These are phyloP conservation scores for Aeschynomene evenia DNA, from an alignment of 306 rosid genomes.

Conservation along the genomic window DNA sequence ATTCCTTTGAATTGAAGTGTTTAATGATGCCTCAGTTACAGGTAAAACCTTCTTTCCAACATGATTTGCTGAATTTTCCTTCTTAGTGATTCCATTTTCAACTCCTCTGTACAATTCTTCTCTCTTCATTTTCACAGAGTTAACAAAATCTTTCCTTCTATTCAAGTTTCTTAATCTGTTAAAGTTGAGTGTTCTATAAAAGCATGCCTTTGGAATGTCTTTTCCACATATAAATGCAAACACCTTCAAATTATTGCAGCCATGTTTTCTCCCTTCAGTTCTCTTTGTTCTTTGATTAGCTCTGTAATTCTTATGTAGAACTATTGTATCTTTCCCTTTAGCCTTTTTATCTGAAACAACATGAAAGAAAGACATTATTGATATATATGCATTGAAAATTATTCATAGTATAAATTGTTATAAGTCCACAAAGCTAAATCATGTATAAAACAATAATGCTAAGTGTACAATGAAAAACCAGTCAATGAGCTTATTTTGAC, in stretches of 20 bases:
- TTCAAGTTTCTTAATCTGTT: conserved; percentile 31
- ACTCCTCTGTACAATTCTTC: conserved; percentile 45
- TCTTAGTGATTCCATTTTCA: conserved; percentile 34
- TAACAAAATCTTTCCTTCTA: conserved; percentile 28
- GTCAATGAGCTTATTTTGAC: no score
- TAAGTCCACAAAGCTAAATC: no score
- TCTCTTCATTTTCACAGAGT: conserved; percentile 53
- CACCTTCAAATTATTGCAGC: conserved; percentile 41
- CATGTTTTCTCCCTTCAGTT: conserved; percentile 28
- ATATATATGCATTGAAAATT: neutral
- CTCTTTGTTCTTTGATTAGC: conserved; percentile 23
- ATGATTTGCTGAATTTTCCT: conserved; percentile 32
- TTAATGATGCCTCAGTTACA: conserved; percentile 43
- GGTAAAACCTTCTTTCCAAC: conserved; percentile 60
- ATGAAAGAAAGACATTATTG: neutral
- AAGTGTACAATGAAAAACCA: no score
- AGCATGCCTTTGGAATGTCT: conserved; percentile 48
- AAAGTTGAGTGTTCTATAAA: conserved; percentile 39
- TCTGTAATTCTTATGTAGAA: conserved; percentile 27
- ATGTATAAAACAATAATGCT: no score
- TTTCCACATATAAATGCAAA: conserved; percentile 41
- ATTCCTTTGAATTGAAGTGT: conserved; percentile 7
- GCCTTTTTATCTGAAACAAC: conserved; percentile 43
- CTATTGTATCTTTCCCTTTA: conserved; percentile 33
- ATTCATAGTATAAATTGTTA: no score